These are phyloP conservation scores for Trypanosoma platydactyli DNA, from an alignment of 208 protist genomes.

Conservation along the genomic window DNA sequence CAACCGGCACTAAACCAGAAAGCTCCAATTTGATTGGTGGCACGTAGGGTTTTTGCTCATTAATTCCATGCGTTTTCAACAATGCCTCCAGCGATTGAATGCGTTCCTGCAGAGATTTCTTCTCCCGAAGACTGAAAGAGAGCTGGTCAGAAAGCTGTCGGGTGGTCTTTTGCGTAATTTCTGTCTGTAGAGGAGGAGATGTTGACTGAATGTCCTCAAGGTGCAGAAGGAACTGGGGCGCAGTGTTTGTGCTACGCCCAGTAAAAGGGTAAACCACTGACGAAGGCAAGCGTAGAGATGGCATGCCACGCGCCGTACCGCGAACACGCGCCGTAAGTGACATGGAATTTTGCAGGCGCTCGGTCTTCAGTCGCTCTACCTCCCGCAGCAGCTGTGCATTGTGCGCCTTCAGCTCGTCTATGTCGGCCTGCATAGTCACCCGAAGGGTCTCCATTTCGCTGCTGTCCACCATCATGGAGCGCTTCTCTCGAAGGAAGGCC, in stretches of 20 bases:
- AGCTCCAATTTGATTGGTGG: conserved; percentile 21
- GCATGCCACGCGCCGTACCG: conserved; percentile 12
- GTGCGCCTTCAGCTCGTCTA: conserved; percentile 65
- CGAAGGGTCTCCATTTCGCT: conserved; percentile 73
- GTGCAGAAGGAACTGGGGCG: neutral
- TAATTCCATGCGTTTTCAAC: conserved; percentile 22
- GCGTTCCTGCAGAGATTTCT: conserved; percentile 34
- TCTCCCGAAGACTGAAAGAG: conserved; percentile 44
- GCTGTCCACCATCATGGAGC: conserved; percentile 55
- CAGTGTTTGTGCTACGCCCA: conserved; percentile 4
- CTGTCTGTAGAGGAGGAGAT: neutral
- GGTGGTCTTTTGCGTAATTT: conserved; percentile 6
- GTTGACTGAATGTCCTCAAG: conserved; percentile 17
- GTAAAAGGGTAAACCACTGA: neutral
- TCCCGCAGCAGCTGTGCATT: conserved; percentile 49
- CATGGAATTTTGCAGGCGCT: conserved; percentile 26
- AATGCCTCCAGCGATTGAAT: conserved; percentile 38
- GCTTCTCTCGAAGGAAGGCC: conserved; percentile 37
- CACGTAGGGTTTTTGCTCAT: conserved; percentile 11
- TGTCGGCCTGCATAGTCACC: conserved; percentile 71
- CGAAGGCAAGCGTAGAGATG: conserved; percentile 4
- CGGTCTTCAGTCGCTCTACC: conserved; percentile 36
- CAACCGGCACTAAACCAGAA: neutral
- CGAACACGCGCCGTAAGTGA: conserved; percentile 32
- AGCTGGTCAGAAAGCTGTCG: conserved; percentile 65